Base-by-base conservation (phyloP, 2,329 filamentous ascomycete genomes). In the Phialemonium atrogriseum region DNA sequence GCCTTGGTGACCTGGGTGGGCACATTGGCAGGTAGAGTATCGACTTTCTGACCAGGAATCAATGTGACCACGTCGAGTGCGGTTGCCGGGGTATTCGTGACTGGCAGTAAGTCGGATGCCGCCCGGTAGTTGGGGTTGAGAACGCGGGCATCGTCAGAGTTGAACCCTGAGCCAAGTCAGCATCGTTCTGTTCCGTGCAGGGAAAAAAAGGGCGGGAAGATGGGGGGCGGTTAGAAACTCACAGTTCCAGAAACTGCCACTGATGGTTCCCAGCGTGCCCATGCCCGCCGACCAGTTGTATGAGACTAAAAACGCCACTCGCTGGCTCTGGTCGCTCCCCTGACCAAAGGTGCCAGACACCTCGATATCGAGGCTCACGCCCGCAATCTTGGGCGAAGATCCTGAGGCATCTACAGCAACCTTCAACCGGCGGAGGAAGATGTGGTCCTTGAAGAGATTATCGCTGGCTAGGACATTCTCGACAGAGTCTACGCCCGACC, bases 401-500 rank as follows among this genome's bases (percentile, higher is more conserved):
- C 23, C 22, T n/a, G 15, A 10, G 12, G 14, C 11, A 25, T 19
- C 7, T 21, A 32, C 14, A 32, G n/a, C n/a, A n/a, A n/a, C 18
- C 12, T 14, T 19, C 4, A 32, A 23, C 21, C 30, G 30, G 12
- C 19, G 22, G 16, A 32, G 30, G 11, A 15, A 18, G 15, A 32
- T 9, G 30, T 25, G 30, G 23, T 35, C 14, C 27, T 30, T 7
- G 44, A 45, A 2, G 34, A 33, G 4, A 42, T 51, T 17, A 41
- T 49, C 17, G 44, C n/a, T n/a, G n/a, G n/a, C n/a, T n/a, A 52
- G 33, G 48, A 58, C 12, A 10, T 11, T 11, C 29, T 24, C 5
- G 29, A 31, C 24, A 10, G 10, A 9, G 18, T 31, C 20, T n/a
- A 16, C 29, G 10, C n/a, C 18, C 10, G 29, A n/a, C n/a, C n/a